These are phyloP conservation scores for Candida dajiaensis DNA, from an alignment of 805 yeast species.

Conservation along the genomic window DNA sequence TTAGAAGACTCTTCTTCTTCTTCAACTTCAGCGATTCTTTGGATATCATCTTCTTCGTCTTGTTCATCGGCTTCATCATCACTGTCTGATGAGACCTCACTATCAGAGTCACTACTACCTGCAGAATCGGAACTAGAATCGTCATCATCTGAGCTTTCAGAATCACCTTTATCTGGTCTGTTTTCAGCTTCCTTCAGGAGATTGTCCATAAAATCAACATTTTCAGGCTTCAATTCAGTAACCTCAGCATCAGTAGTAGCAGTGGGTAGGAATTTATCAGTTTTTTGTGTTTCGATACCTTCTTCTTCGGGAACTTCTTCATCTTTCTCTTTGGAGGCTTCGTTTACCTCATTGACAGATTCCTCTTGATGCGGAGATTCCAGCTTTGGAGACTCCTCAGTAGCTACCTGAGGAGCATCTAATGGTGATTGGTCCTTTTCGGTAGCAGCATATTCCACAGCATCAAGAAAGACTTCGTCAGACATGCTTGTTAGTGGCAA, in stretches of 20 bases:
- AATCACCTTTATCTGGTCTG: neutral
- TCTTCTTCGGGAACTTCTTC: neutral
- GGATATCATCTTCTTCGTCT: constrained; percentile 9
- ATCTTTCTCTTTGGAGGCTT: neutral
- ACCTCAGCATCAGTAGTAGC: neutral
- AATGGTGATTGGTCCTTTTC: neutral
- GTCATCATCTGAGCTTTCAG: neutral
- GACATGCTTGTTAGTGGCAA: neutral
- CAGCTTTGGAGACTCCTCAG: neutral
- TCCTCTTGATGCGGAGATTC: neutral
- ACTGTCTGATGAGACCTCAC: constrained; percentile 7
- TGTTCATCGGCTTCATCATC: constrained; percentile 3
- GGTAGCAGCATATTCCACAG: neutral
- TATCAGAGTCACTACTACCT: constrained; percentile 15
- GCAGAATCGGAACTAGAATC: constrained; percentile 7
- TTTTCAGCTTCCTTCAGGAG: constrained; percentile 2
- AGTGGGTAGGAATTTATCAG: neutral
- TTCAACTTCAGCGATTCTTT: constrained; percentile 12
- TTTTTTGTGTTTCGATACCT: neutral
- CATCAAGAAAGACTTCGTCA: neutral
- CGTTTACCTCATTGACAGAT: neutral
- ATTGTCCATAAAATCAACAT: constrained; percentile 3
- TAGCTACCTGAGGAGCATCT: neutral
- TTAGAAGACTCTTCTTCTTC: constrained; percentile 13
- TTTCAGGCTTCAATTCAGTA: neutral